These are phyloP conservation scores for Pisolithus marmoratus DNA, from an alignment of 768 basidiomycete species.

Conservation along the genomic window DNA sequence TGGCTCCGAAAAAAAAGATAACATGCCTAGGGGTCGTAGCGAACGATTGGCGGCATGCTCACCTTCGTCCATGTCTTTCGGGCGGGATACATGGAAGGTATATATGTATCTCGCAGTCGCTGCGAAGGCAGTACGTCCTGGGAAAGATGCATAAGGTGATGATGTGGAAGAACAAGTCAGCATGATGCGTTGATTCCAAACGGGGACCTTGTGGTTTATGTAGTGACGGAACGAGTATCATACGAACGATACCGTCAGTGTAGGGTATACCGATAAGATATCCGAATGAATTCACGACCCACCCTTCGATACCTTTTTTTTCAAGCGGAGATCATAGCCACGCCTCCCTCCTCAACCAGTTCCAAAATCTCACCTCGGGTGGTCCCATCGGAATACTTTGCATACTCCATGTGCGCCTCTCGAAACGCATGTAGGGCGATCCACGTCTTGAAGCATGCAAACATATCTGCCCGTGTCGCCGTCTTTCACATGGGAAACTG, in stretches of 20 bases:
- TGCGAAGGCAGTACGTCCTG: constrained; percentile 22
- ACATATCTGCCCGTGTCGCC: constrained; percentile 61
- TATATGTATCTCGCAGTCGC: constrained; percentile 16
- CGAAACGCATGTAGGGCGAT: constrained; percentile 65
- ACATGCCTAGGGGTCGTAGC: constrained; percentile 46
- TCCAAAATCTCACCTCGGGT: constrained; percentile 57
- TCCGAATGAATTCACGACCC: neutral
- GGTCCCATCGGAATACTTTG: constrained; percentile 45
- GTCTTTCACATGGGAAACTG: constrained; percentile 49
- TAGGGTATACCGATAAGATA: neutral
- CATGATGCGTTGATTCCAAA: too few relatives aligned
- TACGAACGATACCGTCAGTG: neutral
- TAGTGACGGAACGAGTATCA: too few relatives aligned
- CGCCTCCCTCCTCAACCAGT: constrained; percentile 36
- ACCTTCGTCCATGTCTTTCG: constrained; percentile 46
- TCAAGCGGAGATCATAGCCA: constrained; percentile 23
- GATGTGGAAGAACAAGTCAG: neutral
- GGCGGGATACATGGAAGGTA: constrained; percentile 31
- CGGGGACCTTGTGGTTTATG: too few relatives aligned
- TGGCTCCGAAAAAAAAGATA: constrained; percentile 43
- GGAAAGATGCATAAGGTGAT: constrained; percentile 5
- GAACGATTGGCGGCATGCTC: constrained; percentile 42
- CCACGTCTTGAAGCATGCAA: constrained; percentile 66
- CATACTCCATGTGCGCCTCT: constrained; percentile 58
- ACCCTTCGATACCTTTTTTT: neutral